These are phyloP conservation scores for Parietaria judaica DNA, from an alignment of 306 rosid species.

Conservation along the genomic window DNA sequence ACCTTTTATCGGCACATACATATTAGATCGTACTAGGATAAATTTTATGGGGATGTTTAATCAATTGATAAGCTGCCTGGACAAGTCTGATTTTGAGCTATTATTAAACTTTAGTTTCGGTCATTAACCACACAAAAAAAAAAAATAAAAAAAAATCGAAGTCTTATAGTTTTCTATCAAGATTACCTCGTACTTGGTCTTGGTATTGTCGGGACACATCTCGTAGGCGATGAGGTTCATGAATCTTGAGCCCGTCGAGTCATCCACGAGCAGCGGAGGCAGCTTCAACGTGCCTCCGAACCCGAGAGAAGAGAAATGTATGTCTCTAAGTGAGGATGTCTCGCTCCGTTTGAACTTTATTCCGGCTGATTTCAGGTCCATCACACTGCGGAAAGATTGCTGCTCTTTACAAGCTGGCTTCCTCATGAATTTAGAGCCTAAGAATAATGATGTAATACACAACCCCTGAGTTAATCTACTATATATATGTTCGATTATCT, in stretches of 20 bases:
- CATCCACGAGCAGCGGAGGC: constrained; percentile 15
- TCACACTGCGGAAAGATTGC: constrained; percentile 13
- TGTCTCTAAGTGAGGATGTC: neutral
- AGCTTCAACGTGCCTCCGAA: constrained; percentile 6
- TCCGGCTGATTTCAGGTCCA: constrained; percentile 17
- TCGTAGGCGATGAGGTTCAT: constrained; percentile 31
- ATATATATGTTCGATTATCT: no score
- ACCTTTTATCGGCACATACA: neutral
- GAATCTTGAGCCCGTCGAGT: constrained; percentile 10
- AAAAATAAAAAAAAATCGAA: no score
- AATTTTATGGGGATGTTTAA: neutral
- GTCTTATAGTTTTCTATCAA: no score
- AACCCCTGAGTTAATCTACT: no score
- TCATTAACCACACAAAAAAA: no score
- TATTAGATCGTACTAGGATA: no score
- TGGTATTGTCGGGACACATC: constrained; percentile 30
- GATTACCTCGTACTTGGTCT: constrained; percentile 14
- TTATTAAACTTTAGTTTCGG: no score
- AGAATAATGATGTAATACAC: no score
- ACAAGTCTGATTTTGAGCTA: no score
- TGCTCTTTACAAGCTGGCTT: neutral
- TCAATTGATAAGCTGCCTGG: neutral
- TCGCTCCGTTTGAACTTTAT: neutral
- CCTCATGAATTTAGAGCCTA: no score
- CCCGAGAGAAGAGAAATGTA: neutral